Conservation (phyloP, 805 yeast species). For the Yarrowia deformans region DNA sequence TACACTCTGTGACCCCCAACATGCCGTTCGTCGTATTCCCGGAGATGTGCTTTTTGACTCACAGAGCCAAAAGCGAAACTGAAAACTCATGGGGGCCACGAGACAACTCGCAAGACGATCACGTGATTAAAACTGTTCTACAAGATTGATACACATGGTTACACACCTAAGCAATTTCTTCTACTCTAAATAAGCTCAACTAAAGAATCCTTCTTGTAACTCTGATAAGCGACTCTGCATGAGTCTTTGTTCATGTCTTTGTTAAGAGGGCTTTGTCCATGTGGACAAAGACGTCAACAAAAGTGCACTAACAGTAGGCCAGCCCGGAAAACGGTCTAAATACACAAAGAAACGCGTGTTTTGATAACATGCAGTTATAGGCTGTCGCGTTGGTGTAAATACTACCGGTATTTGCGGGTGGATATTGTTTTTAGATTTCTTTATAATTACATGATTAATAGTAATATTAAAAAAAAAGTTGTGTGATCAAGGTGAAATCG, state of each 20-base stretch:
- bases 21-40: neutral
- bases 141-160: too few relatives aligned
- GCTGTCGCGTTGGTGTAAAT: neutral
- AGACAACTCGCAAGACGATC: too few relatives aligned
- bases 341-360: neutral
- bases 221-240: conserved; percentile 10
- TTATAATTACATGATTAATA: too few relatives aligned
- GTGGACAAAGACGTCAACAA: neutral
- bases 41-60: conserved; percentile 1
- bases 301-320: neutral
- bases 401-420: too few relatives aligned
- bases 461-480: too few relatives aligned
- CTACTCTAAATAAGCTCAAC: too few relatives aligned
- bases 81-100: neutral
- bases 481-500: too few relatives aligned
- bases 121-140: too few relatives aligned
- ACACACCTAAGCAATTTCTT: too few relatives aligned
- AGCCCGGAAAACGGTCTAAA: neutral
- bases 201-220: neutral
- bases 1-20: too few relatives aligned
- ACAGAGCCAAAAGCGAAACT: neutral
- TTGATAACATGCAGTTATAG: neutral
- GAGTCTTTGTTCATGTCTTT: neutral
- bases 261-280: neutral
- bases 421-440: too few relatives aligned